Evolutionary conservation across 805 yeast species (phyloP), one percentile per base, ranked within the genome.

Genomic region (Wickerhamia fluorescens): DNA sequence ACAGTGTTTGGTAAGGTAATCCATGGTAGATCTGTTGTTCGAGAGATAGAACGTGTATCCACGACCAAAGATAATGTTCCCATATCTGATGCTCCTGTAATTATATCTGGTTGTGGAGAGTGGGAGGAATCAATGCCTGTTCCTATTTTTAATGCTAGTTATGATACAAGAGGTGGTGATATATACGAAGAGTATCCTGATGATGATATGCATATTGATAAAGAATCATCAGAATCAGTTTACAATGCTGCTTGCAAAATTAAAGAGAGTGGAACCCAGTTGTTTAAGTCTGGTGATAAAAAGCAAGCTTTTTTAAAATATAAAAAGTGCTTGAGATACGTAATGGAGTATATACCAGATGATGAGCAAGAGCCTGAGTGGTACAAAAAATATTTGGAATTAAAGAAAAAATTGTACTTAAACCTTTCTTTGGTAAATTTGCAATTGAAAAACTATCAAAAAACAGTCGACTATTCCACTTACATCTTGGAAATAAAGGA

Each of bases 111-210:
- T 23, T 73, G 84, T 53, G 94, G 92, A 2, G 55, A 42, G 20
- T 83, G 89, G 88, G 38, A 52, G 5, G 66, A 62, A 6, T 50
- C 51, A 0, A 68, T 71, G 59, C 64, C 49, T 0, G 49, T 76
- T 3, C 89, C 89, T 0, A 62, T 78, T 2, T 71, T 44, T 41
- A 75, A 76, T 41, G 83, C 87, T 0, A 69, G 80, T 27, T 73
- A 73, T 41, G 72, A 71, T 35, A 45, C 56, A 0, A 59, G 75
- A 6, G 86, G 80, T 1, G 85, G 84, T 6, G 94, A 83, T 42
- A 49, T 71, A 0, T 83, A 67, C 42, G 92, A 82, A 52, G 92
- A 82, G 49, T 73, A 65, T 41, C 94, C 92, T 0, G 87, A 76
- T 35, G 94, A 83, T 49, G 85, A 81, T 41, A 41, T 27, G 13